Conservation (phyloP, 1,284 basidiomycete species). For the Apiotrichum mycotoxinovorans region DNA sequence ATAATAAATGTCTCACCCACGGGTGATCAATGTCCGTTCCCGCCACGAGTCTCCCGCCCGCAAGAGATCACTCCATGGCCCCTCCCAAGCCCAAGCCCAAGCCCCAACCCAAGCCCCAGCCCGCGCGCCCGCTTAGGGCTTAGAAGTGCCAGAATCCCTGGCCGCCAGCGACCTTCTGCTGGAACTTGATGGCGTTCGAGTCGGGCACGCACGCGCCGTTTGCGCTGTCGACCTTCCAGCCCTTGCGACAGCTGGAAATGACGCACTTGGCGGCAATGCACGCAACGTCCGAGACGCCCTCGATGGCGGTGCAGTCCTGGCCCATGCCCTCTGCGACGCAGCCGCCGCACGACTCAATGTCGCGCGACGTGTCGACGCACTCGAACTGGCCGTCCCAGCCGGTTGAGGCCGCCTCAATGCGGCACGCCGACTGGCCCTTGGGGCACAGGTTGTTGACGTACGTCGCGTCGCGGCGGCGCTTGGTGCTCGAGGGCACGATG, state of each 20-base stretch:
- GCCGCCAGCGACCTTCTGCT: neutral
- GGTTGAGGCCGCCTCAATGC: neutral
- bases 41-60: no score
- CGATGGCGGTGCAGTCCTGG: constrained; percentile 64
- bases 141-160: neutral
- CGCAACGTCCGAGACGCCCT: constrained; percentile 48
- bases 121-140: neutral
- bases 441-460: constrained; percentile 8
- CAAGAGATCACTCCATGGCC: no score
- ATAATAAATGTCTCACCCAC: no score
- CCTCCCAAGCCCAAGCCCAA: no score
- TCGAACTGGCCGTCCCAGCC: constrained; percentile 15
- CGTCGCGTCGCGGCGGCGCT: constrained; percentile 2
- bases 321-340: constrained; percentile 60
- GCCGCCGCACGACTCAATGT: constrained; percentile 58
- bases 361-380: constrained; percentile 19
- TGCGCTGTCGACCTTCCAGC: constrained; percentile 10
- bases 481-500: constrained; percentile 11
- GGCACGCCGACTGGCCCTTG: constrained; percentile 12
- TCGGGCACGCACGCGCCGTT: constrained; percentile 6
- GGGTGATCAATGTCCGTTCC: no score
- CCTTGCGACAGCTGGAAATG: constrained; percentile 15
- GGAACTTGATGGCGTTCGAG: neutral
- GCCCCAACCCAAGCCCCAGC: no score
- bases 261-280: constrained; percentile 19